These are phyloP conservation scores for Trichoderma lentiforme DNA, from an alignment of 2,329 filamentous ascomycete genomes.

Conservation along the genomic window DNA sequence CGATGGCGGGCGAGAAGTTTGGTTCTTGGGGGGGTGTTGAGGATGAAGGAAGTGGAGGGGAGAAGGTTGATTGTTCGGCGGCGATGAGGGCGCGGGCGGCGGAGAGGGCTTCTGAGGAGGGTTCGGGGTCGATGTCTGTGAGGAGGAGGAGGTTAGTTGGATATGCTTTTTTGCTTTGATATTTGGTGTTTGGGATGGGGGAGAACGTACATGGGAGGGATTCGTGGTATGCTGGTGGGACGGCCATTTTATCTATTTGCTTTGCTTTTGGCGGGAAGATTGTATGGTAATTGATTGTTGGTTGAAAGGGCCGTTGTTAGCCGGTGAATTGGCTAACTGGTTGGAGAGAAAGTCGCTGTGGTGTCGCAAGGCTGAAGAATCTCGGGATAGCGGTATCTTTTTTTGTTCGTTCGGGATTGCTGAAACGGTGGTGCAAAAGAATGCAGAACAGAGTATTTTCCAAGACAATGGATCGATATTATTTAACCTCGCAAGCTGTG, in stretches of 20 bases:
- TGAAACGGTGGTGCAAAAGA: too few species aligned
- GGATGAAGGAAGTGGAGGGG: constrained; percentile 35
- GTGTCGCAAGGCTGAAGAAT: constrained; percentile 1
- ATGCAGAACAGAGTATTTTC: not conserved
- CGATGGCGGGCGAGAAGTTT: constrained; percentile 63
- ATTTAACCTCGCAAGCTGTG: not conserved
- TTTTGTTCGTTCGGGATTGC: not conserved
- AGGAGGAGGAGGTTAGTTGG: not conserved
- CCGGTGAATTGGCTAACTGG: not conserved
- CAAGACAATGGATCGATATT: not conserved
- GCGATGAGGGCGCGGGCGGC: constrained; percentile 68
- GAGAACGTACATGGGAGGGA: constrained; percentile 62
- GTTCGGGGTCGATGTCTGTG: constrained; percentile 76
- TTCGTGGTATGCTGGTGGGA: constrained; percentile 58
- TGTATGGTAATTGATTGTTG: not conserved
- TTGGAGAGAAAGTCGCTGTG: not conserved
- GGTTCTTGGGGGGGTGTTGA: constrained; percentile 45
- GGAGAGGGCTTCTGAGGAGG: constrained; percentile 59
- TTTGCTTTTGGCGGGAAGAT: not conserved
- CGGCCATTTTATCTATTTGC: constrained; percentile 16
- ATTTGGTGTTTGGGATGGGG: constrained; percentile 17
- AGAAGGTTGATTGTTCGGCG: constrained; percentile 56
- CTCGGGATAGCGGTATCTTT: not conserved
- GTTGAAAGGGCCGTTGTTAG: not conserved
- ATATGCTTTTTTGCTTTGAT: not conserved